phyloP scores from a whole-genome alignment of 371 early-diverging fungal species.

The Fennellomyces sp. region DNA sequence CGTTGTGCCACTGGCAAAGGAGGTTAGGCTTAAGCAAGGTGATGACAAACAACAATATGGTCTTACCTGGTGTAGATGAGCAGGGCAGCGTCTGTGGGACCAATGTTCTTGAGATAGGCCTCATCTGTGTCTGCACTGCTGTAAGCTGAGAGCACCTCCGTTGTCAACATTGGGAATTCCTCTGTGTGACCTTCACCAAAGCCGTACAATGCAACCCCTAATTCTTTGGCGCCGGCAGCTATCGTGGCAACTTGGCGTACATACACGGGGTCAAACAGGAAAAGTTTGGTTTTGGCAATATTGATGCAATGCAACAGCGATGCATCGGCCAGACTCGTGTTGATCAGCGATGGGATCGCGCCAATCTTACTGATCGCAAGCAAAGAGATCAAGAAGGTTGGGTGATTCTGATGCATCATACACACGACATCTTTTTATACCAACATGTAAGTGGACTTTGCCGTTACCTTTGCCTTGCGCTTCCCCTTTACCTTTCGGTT shows the following conservation, averaged over 20 bases:
- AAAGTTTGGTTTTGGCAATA: conserved; percentile 20
- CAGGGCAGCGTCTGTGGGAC: conserved; percentile 30
- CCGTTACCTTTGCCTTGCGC: neutral
- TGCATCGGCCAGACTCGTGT: conserved; percentile 27
- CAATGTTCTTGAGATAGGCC: conserved; percentile 15
- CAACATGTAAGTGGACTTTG: neutral
- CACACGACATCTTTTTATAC: conserved; percentile 31
- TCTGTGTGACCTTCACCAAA: conserved; percentile 30
- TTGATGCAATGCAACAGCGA: conserved; percentile 33
- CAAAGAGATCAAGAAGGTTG: conserved; percentile 22
- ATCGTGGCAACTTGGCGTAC: conserved; percentile 19
- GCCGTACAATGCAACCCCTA: conserved; percentile 15
- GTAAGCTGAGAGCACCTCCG: neutral
- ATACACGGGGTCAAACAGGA: conserved; percentile 33
- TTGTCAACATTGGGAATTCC: neutral
- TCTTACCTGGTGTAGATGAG: conserved; percentile 41
- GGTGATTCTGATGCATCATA: conserved; percentile 38
- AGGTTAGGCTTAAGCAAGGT: neutral
- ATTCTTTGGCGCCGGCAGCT: neutral
- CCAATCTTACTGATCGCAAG: conserved; percentile 36
- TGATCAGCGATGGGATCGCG: conserved; percentile 33
- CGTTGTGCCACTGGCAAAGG: conserved; percentile 16
- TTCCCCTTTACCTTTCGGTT: conserved; percentile 18
- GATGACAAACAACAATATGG: neutral
- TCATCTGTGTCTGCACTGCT: conserved; percentile 24